Evolutionary conservation across 495 filamentous ascomycete species (phyloP), one percentile per base, ranked within the genome.

Genomic region (Sabuloglossum arenarium): DNA sequence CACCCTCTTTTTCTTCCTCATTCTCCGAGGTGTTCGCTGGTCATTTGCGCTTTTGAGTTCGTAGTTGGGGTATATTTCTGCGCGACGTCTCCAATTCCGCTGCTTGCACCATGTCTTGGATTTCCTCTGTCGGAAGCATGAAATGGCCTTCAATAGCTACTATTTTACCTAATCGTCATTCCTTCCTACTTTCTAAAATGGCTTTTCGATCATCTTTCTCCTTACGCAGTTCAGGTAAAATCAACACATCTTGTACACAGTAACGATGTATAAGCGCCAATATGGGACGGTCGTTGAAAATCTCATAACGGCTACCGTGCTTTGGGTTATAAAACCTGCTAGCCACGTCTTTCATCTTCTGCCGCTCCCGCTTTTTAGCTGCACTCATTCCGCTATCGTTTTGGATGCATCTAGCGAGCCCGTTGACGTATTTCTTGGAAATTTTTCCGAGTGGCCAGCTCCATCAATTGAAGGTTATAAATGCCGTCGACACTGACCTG

Each of bases 381-480:
- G 10, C 0, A 3, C 61, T 56, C 31, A 71, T 32, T 4, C 37
- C n/a, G 6, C 58, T 54, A 60, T 72, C 67, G 0, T 46, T 49
- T 47, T 71, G 65, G 28, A 79, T 70, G 59, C 76, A 79, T 34
- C 64, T 69, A 0, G 63, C 59, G 0, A 81, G 63, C 0, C 72
- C 65, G 32, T 32, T 59, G 31, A 78, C 43, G 28, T 53, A 65
- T 43, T 56, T 63, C 57, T 56, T 65, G 24, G 19, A 56, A 57
- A 27, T 28, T n/a, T 0, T 23, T 53, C 6, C 77, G 61, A 0
- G 64, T 65, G 6, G 70, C 73, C 5, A 67, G 54, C 54, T 81
- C 74, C 71, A 82, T 73, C 0, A 81, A 67, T 61, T 82, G 79
- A 10, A 82, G 42, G 56, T 80, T 77, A 1, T 69, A 34, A 0